These are phyloP conservation scores for Penicillium italicum DNA, from an alignment of 2,329 filamentous ascomycete genomes.

Conservation along the genomic window DNA sequence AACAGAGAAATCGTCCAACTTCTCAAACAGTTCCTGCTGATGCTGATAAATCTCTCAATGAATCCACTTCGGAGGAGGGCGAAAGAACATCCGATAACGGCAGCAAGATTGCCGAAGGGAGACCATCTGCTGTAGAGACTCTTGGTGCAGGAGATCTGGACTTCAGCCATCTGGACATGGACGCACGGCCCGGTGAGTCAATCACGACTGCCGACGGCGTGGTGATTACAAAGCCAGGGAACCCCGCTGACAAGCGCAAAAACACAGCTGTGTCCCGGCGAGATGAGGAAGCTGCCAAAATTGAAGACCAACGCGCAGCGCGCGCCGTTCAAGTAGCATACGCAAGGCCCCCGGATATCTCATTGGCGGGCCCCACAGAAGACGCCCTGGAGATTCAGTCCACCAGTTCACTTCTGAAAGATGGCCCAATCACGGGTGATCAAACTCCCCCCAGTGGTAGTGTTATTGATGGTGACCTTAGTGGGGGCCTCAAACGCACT, in stretches of 20 bases:
- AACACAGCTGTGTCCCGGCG: conserved; percentile 37
- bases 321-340: conserved; percentile 62
- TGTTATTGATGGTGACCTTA: conserved; percentile 60
- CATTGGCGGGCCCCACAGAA: conserved; percentile 39
- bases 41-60: conserved; percentile 27
- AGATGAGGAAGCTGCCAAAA: conserved; percentile 55
- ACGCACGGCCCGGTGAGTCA: conserved; percentile 33
- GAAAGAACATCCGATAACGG: conserved; percentile 17
- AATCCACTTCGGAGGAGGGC: conserved; percentile 27
- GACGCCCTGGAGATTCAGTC: conserved; percentile 34
- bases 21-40: conserved; percentile 32
- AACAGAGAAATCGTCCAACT: conserved; percentile 44
- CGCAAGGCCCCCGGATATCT: conserved; percentile 39
- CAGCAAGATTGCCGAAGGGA: conserved; percentile 47
- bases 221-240: conserved; percentile 36
- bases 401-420: conserved; percentile 27
- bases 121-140: conserved; percentile 78
- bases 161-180: conserved; percentile 80
- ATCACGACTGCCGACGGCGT: conserved; percentile 39
- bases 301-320: conserved; percentile 57
- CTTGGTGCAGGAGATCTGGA: conserved; percentile 85
- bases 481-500: conserved; percentile 55
- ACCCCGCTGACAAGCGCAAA: conserved; percentile 32
- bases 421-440: conserved; percentile 48
- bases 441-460: conserved; percentile 64